Percentiles rank a stretch among this genome's conserved stretches.
Conservation (phyloP, 306 rosid genomes). For the Sicyos baderoa region DNA sequence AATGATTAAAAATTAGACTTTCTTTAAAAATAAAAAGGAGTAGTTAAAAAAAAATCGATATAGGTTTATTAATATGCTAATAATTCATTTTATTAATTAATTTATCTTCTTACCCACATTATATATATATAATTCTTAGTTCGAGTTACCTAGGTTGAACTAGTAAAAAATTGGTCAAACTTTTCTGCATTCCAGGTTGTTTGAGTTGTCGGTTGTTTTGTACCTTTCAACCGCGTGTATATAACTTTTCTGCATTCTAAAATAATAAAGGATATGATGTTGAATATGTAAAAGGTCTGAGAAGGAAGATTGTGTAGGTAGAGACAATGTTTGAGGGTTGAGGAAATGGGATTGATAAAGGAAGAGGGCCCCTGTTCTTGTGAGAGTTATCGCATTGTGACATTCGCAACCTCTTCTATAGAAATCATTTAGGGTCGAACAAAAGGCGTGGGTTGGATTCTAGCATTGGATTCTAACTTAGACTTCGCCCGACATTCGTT, state of each 20-base stretch:
- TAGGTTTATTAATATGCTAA: too few species aligned
- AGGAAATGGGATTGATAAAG: not conserved
- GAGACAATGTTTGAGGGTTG: conserved; percentile 7
- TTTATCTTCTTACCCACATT: too few species aligned
- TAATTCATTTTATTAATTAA: too few species aligned
- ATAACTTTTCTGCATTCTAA: not conserved
- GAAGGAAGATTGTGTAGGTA: not conserved
- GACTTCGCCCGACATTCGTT: conserved; percentile 56
- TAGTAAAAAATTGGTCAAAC: too few species aligned
- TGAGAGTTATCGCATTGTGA: conserved; percentile 54
- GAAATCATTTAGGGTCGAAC: conserved; percentile 41
- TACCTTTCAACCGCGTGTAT: too few species aligned
- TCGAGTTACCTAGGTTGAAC: too few species aligned
- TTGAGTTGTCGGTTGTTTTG: too few species aligned
- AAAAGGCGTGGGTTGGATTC: conserved; percentile 94
- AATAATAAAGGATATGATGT: not conserved
- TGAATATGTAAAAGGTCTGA: not conserved
- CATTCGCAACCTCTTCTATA: conserved; percentile 89
- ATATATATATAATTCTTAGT: too few species aligned
- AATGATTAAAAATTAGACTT: too few species aligned
- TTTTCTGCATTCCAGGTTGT: too few species aligned
- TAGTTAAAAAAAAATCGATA: too few species aligned
- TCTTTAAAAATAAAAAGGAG: too few species aligned
- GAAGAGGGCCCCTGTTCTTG: conserved; percentile 79
- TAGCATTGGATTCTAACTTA: conserved; percentile 69